Conservation (phyloP, 2,329 filamentous ascomycete genomes). For the Epichloe aotearoae region DNA sequence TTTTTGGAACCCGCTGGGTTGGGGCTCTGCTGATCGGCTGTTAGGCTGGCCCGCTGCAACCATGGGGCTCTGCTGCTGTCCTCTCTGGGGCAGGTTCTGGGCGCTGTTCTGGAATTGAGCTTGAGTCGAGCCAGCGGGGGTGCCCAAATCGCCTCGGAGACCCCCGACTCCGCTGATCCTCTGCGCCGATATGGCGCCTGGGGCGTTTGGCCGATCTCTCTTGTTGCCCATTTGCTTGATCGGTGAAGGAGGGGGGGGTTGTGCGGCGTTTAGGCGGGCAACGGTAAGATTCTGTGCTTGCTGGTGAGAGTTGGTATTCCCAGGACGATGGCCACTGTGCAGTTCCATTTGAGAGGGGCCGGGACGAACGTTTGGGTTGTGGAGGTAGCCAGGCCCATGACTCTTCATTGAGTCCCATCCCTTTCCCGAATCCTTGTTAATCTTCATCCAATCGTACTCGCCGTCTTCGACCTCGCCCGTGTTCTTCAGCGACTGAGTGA, state of each 20-base stretch:
- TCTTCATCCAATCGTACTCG: constrained; percentile 99
- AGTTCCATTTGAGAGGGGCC: constrained; percentile 77
- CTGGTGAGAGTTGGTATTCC: constrained; percentile 51
- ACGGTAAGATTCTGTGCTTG: constrained; percentile 55
- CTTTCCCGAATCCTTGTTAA: constrained; percentile 71
- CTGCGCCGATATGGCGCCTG: constrained; percentile 60
- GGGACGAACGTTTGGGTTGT: constrained; percentile 64
- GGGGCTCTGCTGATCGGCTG: constrained; percentile 50
- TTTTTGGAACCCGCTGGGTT: constrained; percentile 78
- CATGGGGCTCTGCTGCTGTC: constrained; percentile 47
- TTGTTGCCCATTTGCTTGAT: constrained; percentile 70
- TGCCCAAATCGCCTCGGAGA: constrained; percentile 57
- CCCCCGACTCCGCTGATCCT: constrained; percentile 63
- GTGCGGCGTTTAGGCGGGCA: constrained; percentile 87
- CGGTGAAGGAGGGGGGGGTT: constrained; percentile 75
- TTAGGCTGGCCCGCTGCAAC: constrained; percentile 38
- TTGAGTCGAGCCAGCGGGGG: constrained; percentile 81
- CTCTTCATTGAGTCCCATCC: constrained; percentile 70
- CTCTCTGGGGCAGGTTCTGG: constrained; percentile 63
- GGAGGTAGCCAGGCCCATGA: constrained; percentile 46
- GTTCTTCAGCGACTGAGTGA: constrained; percentile 91
- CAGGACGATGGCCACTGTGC: constrained; percentile 57
- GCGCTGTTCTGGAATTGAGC: constrained; percentile 95
- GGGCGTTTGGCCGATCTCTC: constrained; percentile 62
- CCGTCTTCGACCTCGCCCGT: constrained; percentile 91